Evolutionary conservation across 164 flowering plant genomes (phyloP).

Genomic region (Hamamelis virginiana): DNA sequence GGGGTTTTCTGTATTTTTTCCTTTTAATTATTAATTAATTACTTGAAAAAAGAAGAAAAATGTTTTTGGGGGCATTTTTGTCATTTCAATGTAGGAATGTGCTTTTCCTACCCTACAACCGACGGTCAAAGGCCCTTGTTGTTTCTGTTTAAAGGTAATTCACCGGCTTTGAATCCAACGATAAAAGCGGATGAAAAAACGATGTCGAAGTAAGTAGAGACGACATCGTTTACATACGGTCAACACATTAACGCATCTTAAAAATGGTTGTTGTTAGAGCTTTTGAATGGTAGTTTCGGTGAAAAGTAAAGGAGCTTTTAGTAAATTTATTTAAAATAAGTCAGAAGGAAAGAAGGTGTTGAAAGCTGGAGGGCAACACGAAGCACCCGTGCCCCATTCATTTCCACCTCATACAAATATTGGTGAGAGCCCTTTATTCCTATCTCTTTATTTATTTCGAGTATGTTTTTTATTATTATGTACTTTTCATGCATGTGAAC

Average conservation of each 20-base stretch:
- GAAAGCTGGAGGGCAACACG: slow-evolving; percentile 23
- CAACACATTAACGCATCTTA: neutral
- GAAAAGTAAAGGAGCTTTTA: neutral
- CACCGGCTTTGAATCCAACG: neutral
- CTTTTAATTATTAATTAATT: slow-evolving; percentile 8
- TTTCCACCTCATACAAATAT: slow-evolving; percentile 42
- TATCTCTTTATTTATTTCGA: neutral
- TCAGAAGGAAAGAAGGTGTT: neutral
- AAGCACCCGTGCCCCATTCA: slow-evolving; percentile 50
- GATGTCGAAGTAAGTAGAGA: no score
- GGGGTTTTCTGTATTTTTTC: no score
- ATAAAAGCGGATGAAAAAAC: no score
- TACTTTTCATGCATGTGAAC: slow-evolving; percentile 48
- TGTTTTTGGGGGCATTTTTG: slow-evolving; percentile 1
- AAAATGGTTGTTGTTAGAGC: slow-evolving; percentile 3
- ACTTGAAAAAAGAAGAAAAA: neutral
- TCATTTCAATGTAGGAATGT: neutral
- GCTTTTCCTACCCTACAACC: neutral
- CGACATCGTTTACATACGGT: slow-evolving; percentile 14
- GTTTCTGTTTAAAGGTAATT: no score
- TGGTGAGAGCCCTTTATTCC: no score
- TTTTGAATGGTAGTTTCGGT: slow-evolving; percentile 10
- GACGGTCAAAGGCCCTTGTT: slow-evolving; percentile 17
- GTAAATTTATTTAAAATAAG: slow-evolving; percentile 1
- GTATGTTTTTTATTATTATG: slow-evolving; percentile 10